Evolutionary conservation across 306 rosid genomes (phyloP).

Genomic region (Parietaria judaica): DNA sequence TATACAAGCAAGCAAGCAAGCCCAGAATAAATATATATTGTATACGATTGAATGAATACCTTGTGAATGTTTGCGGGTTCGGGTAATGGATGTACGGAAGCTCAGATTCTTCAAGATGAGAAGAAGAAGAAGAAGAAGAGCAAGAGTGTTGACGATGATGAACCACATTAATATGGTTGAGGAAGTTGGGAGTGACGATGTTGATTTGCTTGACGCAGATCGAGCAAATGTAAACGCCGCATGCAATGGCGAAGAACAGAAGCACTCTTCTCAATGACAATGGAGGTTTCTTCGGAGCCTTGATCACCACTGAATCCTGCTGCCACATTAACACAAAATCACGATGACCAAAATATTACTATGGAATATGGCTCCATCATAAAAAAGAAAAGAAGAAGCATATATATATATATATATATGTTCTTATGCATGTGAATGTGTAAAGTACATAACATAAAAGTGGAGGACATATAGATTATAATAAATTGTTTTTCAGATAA

Average conservation of each 20-base stretch:
- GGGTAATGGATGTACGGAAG: conserved; percentile 52
- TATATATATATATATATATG: neutral
- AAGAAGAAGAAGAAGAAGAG: conserved; percentile 6
- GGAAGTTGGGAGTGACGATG: neutral
- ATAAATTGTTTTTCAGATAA: conserved; percentile 1
- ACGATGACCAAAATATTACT: conserved; percentile 6
- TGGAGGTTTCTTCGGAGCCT: conserved; percentile 41
- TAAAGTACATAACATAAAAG: neutral
- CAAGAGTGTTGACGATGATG: conserved; percentile 27
- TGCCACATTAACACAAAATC: conserved; percentile 14
- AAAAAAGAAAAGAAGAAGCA: conserved; percentile 1
- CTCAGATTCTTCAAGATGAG: conserved; percentile 27
- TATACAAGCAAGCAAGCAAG: no score
- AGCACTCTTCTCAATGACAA: conserved; percentile 39
- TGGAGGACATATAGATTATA: neutral
- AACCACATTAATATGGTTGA: conserved; percentile 7
- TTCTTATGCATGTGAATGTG: neutral
- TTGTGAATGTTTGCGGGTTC: conserved; percentile 40
- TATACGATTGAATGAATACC: conserved; percentile 16
- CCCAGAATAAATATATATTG: neutral
- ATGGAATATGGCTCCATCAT: conserved; percentile 43
- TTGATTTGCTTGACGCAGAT: conserved; percentile 32
- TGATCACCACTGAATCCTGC: conserved; percentile 48
- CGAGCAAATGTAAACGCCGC: conserved; percentile 41
- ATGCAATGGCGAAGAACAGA: conserved; percentile 25